phyloP scores from a whole-genome alignment of 805 yeast genomes.

The Candida xyloterini region DNA sequence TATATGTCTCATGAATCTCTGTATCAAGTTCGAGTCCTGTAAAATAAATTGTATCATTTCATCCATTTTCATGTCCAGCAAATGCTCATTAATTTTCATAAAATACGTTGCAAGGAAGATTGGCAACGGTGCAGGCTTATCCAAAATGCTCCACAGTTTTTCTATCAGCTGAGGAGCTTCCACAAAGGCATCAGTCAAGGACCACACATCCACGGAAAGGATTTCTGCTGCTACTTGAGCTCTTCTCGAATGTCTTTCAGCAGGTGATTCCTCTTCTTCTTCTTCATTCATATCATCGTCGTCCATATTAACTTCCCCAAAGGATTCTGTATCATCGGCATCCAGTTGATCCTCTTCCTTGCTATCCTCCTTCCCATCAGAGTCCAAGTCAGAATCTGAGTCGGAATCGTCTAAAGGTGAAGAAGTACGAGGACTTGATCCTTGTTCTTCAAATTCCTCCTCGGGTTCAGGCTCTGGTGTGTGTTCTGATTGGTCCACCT shows the following conservation, averaged over 20 bases:
- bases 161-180: conserved; percentile 63
- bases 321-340: conserved; percentile 20
- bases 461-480: conserved; percentile 6
- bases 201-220: conserved; percentile 90
- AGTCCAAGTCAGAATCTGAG: conserved; percentile 20
- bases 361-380: conserved; percentile 12
- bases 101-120: conserved; percentile 81
- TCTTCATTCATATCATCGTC: conserved; percentile 31
- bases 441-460: conserved; percentile 1
- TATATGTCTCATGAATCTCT: conserved; percentile 76
- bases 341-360: conserved; percentile 13
- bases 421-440: not conserved
- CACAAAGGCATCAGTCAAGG: conserved; percentile 85
- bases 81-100: conserved; percentile 86
- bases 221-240: conserved; percentile 85
- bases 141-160: conserved; percentile 77
- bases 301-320: conserved; percentile 20
- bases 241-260: conserved; percentile 35
- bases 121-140: conserved; percentile 61
- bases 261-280: conserved; percentile 32
- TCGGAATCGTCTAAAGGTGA: conserved; percentile 6
- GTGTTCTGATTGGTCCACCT: conserved; percentile 1
- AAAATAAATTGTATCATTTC: conserved; percentile 73
- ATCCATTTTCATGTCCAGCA: conserved; percentile 83
- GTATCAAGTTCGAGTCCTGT: conserved; percentile 67